Conservation (phyloP, 1,139 yeast genomes). For the Scheffersomyces titani region DNA sequence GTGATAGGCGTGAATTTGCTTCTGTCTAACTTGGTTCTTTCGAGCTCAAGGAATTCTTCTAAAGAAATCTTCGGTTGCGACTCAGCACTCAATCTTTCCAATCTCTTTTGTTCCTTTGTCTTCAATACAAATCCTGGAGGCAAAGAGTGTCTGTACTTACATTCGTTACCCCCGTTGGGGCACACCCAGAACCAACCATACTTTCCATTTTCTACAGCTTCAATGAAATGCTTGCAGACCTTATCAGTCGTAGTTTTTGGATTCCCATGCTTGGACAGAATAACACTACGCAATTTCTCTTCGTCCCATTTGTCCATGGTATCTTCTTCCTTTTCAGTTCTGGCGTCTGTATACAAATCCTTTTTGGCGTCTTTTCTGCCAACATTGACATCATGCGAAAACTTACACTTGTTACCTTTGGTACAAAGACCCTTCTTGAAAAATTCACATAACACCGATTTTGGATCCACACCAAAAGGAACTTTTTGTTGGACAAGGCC, state of each 20-base stretch:
- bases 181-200: conserved; percentile 99
- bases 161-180: conserved; percentile 90
- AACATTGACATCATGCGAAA: conserved; percentile 83
- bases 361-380: conserved; percentile 89
- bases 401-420: conserved; percentile 90
- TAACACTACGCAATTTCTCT: conserved; percentile 85
- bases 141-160: conserved; percentile 94
- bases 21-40: conserved; percentile 82
- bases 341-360: conserved; percentile 89
- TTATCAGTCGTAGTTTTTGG: conserved; percentile 92
- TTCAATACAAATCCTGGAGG: conserved; percentile 97
- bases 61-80: conserved; percentile 87
- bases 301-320: conserved; percentile 98
- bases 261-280: conserved; percentile 90
- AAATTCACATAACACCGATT: conserved; percentile 85
- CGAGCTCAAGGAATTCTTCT: conserved; percentile 95
- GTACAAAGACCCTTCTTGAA: conserved; percentile 90
- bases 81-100: conserved; percentile 85
- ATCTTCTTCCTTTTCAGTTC: conserved; percentile 70
- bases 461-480: conserved; percentile 98
- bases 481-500: conserved; percentile 80
- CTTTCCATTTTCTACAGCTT: conserved; percentile 95
- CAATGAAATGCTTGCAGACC: conserved; percentile 91
- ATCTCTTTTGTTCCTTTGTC: conserved; percentile 91
- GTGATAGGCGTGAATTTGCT: conserved; percentile 85